phyloP scores from a whole-genome alignment of 208 protist genomes.

The Leishmania turanica region DNA sequence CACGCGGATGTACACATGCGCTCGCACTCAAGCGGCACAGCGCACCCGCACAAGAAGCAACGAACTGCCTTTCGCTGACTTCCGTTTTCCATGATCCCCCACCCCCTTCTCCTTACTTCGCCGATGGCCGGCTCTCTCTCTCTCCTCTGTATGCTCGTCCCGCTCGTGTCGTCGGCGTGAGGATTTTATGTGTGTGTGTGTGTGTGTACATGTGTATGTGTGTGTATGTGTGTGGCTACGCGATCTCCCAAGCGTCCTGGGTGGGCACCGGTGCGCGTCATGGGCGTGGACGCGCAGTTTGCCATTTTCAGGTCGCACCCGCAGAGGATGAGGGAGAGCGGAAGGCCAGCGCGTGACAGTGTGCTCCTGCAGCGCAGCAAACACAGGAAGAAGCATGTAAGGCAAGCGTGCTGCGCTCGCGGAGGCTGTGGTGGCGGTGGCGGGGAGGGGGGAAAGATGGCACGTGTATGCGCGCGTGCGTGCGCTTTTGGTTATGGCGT shows the following conservation, averaged over 20 bases:
- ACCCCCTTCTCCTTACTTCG: not conserved
- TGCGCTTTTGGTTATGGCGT: too few relatives aligned
- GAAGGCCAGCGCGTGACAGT: not conserved
- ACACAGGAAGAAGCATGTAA: not conserved
- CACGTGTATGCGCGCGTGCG: not conserved
- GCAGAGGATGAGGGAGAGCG: not conserved
- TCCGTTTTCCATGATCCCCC: not conserved
- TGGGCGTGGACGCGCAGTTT: not conserved
- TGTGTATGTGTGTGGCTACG: too few relatives aligned
- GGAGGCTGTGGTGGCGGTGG: too few relatives aligned
- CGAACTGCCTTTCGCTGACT: not conserved
- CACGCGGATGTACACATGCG: too few relatives aligned
- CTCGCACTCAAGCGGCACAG: too few relatives aligned
- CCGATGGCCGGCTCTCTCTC: not conserved
- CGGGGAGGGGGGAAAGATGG: too few relatives aligned
- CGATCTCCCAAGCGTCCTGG: not conserved
- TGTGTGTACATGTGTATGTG: not conserved
- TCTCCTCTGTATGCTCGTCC: not conserved
- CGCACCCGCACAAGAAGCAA: too few relatives aligned
- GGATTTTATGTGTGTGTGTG: not conserved
- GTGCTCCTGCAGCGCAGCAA: not conserved
- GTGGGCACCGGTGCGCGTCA: not conserved
- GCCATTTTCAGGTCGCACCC: not conserved
- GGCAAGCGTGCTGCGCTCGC: too few relatives aligned
- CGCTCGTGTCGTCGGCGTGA: not conserved